A percentile compares a stretch with the other conserved stretches of the same genome.
Evolutionary conservation across 177 flowering plant species (phyloP).

Genomic region (Tripterygium wilfordii): DNA sequence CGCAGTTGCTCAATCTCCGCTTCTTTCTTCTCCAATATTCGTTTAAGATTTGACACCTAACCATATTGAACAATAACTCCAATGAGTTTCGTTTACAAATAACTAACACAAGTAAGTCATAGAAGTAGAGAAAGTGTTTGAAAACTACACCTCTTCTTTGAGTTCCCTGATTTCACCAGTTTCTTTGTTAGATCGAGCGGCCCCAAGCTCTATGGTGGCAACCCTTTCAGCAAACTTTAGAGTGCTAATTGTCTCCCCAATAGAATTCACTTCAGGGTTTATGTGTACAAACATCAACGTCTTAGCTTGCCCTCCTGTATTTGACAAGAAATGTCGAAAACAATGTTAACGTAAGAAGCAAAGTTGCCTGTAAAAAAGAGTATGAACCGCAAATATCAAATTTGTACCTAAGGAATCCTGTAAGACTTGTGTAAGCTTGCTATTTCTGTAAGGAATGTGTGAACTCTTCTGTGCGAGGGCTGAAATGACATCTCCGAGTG

Average conservation of each 20-base stretch:
- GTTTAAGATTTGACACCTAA: conserved; percentile 67
- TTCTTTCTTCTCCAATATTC: conserved; percentile 61
- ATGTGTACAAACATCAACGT: conserved; percentile 94
- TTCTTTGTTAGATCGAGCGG: conserved; percentile 83
- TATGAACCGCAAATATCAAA: neutral
- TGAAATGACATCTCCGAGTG: conserved; percentile 87
- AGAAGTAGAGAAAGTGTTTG: no score
- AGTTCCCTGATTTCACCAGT: conserved; percentile 67
- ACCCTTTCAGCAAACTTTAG: conserved; percentile 93
- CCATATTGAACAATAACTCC: no score
- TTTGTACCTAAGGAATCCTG: conserved; percentile 81
- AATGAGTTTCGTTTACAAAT: no score
- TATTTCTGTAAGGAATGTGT: conserved; percentile 86
- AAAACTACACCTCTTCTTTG: conserved; percentile 95
- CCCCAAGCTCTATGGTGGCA: conserved; percentile 82
- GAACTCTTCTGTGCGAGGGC: conserved; percentile 85
- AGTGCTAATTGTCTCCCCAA: conserved; percentile 88
- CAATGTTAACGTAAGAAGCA: neutral
- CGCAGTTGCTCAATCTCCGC: conserved; percentile 59
- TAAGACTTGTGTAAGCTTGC: conserved; percentile 91
- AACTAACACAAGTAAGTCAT: no score
- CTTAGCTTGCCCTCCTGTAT: conserved; percentile 86
- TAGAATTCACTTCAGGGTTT: conserved; percentile 67
- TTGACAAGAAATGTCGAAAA: conserved; percentile 1
- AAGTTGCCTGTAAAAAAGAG: neutral